Conservation (phyloP, 108 stramenopile species). For the Nitzschia sp. region DNA sequence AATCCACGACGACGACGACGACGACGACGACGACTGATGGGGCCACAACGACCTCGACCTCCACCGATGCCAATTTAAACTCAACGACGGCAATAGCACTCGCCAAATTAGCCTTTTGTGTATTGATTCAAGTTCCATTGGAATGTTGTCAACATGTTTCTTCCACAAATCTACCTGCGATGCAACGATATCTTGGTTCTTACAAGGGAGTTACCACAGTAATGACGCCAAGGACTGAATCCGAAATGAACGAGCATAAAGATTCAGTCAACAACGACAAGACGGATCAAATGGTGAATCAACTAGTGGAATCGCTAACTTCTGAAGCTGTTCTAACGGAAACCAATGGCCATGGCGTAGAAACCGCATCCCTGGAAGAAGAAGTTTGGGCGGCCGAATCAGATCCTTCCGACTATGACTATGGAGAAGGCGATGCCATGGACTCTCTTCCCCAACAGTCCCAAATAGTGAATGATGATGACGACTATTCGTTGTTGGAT, state of each 20-base stretch:
- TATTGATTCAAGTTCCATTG: conserved; percentile 32
- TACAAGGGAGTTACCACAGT: conserved; percentile 15
- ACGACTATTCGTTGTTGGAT: no score
- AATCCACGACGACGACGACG: background rate
- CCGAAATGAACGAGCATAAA: no score
- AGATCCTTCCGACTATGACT: conserved; percentile 55
- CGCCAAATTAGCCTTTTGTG: conserved; percentile 36
- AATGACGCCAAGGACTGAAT: background rate
- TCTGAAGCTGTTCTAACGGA: background rate
- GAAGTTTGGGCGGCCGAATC: conserved; percentile 55
- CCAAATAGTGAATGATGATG: conserved; percentile 2
- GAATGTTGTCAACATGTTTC: conserved; percentile 28
- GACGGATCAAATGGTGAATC: background rate
- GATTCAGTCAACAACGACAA: background rate
- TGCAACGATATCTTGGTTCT: conserved; percentile 32
- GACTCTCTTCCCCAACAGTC: background rate
- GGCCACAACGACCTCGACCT: background rate
- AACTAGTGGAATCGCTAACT: background rate
- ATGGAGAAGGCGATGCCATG: conserved; percentile 23
- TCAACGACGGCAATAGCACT: conserved; percentile 22
- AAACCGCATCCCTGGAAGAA: no score
- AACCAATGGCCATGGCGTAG: no score
- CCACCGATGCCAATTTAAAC: no score
- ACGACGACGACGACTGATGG: background rate
- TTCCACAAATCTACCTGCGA: background rate